These are phyloP conservation scores for Didymella arachidicola DNA, from an alignment of 2,329 filamentous ascomycete species.

Conservation along the genomic window DNA sequence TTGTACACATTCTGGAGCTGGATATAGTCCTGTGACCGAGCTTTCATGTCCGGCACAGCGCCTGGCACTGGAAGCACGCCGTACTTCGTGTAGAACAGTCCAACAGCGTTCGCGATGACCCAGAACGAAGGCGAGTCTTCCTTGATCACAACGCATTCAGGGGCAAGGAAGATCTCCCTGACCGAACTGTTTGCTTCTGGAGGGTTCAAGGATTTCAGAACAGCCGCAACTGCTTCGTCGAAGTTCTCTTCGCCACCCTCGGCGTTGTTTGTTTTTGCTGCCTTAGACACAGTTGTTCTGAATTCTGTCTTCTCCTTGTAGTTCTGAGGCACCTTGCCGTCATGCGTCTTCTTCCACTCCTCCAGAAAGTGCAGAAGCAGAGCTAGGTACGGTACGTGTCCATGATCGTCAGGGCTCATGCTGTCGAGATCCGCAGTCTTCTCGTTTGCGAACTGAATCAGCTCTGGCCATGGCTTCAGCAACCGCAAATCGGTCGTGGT, in stretches of 20 bases:
- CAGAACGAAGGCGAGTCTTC: constrained; percentile 74
- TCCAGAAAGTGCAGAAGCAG: constrained; percentile 84
- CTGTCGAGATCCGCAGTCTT: constrained; percentile 74
- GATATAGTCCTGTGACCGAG: constrained; percentile 88
- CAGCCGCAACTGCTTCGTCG: constrained; percentile 86
- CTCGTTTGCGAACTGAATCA: constrained; percentile 70
- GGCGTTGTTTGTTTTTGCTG: constrained; percentile 73
- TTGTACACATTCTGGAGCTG: constrained; percentile 93
- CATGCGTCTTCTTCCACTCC: constrained; percentile 76
- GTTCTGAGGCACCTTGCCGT: constrained; percentile 71
- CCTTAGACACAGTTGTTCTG: constrained; percentile 71
- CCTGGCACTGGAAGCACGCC: constrained; percentile 82
- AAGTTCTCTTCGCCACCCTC: constrained; percentile 97
- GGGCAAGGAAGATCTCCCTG: constrained; percentile 78
- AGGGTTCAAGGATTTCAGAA: constrained; percentile 82
- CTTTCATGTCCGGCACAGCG: constrained; percentile 96
- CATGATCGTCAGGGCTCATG: constrained; percentile 81
- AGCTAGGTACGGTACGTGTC: constrained; percentile 87
- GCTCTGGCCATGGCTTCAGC: constrained; percentile 83
- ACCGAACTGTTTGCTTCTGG: constrained; percentile 73
- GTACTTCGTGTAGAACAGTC: constrained; percentile 77
- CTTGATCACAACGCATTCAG: constrained; percentile 61
- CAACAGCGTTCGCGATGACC: constrained; percentile 83
- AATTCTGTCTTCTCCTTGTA: constrained; percentile 91
- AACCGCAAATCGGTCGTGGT: constrained; percentile 86